Conservation (phyloP, 495 filamentous ascomycete genomes). For the Hyaloscypha hepaticicola region DNA sequence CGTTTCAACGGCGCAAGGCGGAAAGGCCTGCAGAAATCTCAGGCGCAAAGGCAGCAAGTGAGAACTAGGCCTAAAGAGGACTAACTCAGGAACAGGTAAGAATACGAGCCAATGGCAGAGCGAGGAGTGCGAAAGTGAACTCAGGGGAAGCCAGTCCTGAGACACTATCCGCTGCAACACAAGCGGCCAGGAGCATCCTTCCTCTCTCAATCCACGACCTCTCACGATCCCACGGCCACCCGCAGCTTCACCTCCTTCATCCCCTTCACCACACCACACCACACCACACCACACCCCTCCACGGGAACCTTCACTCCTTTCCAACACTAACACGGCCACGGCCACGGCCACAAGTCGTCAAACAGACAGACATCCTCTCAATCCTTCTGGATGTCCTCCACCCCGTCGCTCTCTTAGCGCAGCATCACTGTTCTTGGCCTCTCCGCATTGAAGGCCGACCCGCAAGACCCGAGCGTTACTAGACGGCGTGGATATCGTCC, state of each 20-base stretch:
- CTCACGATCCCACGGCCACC: background rate
- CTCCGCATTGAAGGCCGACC: slow-evolving; percentile 6
- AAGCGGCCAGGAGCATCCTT: background rate
- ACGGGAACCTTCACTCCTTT: background rate
- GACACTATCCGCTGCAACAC: slow-evolving; percentile 14
- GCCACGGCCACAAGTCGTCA: background rate
- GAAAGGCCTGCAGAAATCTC: background rate
- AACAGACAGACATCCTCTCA: background rate
- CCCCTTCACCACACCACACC: background rate
- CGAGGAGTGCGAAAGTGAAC: background rate
- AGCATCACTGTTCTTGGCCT: background rate
- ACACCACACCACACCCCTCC: background rate
- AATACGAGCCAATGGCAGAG: background rate
- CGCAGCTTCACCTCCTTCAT: background rate
- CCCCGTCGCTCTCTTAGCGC: background rate
- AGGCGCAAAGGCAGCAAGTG: background rate
- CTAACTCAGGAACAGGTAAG: background rate
- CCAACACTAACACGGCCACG: background rate
- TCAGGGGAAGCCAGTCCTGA: slow-evolving; percentile 3
- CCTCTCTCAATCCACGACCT: background rate
- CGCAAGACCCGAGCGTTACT: slow-evolving; percentile 5
- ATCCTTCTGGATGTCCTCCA: background rate
- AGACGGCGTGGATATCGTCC: background rate
- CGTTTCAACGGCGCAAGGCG: background rate
- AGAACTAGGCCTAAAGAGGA: background rate